Percentiles rank a stretch among this genome's conserved stretches.
Conservation (phyloP, 805 yeast genomes). For the Komagataella populi region DNA sequence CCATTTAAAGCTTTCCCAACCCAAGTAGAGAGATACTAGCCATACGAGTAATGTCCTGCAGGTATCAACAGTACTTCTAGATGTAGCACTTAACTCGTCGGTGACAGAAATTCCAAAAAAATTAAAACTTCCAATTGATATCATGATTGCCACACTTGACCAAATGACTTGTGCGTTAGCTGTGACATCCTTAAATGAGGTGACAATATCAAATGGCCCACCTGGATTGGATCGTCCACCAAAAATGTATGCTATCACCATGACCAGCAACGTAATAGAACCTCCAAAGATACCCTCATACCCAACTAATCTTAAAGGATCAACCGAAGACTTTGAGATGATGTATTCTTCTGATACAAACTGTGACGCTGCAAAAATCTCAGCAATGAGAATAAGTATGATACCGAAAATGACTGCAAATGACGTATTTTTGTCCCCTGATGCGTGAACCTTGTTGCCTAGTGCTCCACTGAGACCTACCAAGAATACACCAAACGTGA, state of each 20-base stretch:
- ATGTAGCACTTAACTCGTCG: constrained; percentile 52
- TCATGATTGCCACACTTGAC: constrained; percentile 52
- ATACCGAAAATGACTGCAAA: constrained; percentile 39
- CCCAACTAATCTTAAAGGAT: constrained; percentile 56
- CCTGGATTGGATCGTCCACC: constrained; percentile 21
- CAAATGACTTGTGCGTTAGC: constrained; percentile 26
- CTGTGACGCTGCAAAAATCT: constrained; percentile 59
- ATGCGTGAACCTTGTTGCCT: constrained; percentile 7
- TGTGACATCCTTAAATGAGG: constrained; percentile 36
- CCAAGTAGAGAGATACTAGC: constrained; percentile 52
- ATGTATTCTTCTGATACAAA: constrained; percentile 70
- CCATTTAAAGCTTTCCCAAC: constrained; percentile 62
- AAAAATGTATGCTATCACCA: constrained; percentile 28
- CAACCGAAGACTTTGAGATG: constrained; percentile 33
- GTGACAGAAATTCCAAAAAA: constrained; percentile 64
- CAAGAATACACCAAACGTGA: constrained; percentile 52
- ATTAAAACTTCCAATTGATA: constrained; percentile 60
- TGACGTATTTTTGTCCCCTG: constrained; percentile 2
- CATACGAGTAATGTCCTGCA: constrained; percentile 67
- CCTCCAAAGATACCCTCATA: constrained; percentile 64
- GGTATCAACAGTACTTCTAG: constrained; percentile 69
- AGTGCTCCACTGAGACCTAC: constrained; percentile 62
- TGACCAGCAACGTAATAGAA: constrained; percentile 24
- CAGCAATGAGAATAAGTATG: constrained; percentile 42
- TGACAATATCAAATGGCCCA: constrained; percentile 42